A percentile compares a stretch with the other conserved stretches of the same genome.
These are phyloP conservation scores for Fragaria nilgerrensis DNA, from an alignment of 306 rosid genomes.

Conservation along the genomic window DNA sequence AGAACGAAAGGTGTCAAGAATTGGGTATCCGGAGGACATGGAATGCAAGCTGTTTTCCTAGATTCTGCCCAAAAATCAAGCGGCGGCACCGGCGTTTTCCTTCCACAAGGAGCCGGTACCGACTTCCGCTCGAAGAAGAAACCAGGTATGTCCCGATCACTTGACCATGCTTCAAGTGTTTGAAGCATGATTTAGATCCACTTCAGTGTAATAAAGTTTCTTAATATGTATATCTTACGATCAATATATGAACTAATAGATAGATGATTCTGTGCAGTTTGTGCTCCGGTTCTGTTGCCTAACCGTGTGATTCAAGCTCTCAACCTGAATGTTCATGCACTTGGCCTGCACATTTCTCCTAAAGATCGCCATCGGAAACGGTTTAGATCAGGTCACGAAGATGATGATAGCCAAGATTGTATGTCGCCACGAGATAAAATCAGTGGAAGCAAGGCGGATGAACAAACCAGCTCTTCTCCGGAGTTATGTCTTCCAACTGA, in stretches of 20 bases:
- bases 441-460: conserved; percentile 16
- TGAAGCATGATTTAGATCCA: neutral
- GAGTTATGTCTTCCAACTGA: conserved; percentile 76
- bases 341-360: conserved; percentile 58
- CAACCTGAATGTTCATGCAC: conserved; percentile 60
- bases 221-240: too few species aligned
- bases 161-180: neutral
- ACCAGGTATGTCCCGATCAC: conserved; percentile 41
- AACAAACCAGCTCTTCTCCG: conserved; percentile 26
- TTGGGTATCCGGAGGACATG: conserved; percentile 50
- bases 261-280: conserved; percentile 31
- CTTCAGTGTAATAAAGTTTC: too few species aligned
- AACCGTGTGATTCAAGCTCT: conserved; percentile 72
- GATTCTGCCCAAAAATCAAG: conserved; percentile 47
- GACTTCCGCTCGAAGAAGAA: conserved; percentile 42
- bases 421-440: conserved; percentile 22
- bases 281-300: conserved; percentile 73
- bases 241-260: too few species aligned
- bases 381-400: neutral
- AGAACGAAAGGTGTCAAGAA: conserved; percentile 28
- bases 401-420: neutral
- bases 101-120: conserved; percentile 57
- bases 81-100: conserved; percentile 78
- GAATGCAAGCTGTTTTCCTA: conserved; percentile 78
- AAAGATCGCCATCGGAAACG: neutral